Evolutionary conservation across 345 rosid species (phyloP).

Genomic region (Gossypium stocksii): DNA sequence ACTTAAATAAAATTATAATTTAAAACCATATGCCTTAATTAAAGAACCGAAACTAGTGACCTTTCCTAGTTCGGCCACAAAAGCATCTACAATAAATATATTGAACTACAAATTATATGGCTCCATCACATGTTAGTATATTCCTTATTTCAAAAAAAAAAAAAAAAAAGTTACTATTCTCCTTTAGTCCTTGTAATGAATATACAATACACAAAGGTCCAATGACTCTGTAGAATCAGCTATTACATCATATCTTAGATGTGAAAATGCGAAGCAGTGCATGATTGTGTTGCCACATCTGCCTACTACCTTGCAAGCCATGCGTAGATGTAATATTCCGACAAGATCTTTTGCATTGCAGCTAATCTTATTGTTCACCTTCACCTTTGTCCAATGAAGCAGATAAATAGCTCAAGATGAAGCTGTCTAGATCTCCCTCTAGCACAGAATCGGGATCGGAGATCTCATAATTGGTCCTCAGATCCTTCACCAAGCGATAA

Average conservation of each 20-base stretch:
- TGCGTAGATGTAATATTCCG: not conserved
- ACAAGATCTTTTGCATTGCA: not conserved
- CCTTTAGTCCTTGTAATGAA: not conserved
- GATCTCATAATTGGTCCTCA: conserved; percentile 82
- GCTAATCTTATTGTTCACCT: conserved; percentile 9
- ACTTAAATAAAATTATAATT: no score
- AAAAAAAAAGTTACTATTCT: not conserved
- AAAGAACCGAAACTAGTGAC: no score
- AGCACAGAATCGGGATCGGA: conserved; percentile 87
- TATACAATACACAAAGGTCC: not conserved
- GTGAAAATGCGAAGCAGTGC: not conserved
- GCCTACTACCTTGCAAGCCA: not conserved
- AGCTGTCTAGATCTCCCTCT: conserved; percentile 50
- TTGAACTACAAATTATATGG: not conserved
- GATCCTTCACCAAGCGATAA: conserved; percentile 92
- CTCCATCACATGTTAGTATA: not conserved
- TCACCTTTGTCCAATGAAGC: conserved; percentile 61
- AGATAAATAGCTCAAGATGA: conserved; percentile 54
- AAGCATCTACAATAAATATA: no score
- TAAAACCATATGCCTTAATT: no score
- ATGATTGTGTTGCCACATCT: not conserved
- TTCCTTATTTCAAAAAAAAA: not conserved
- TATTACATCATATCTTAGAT: not conserved
- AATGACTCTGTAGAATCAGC: not conserved
- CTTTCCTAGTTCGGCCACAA: no score